Evolutionary conservation across 805 yeast species (phyloP), one percentile per base, ranked within the genome.

Genomic region (Metschnikowia sp.): DNA sequence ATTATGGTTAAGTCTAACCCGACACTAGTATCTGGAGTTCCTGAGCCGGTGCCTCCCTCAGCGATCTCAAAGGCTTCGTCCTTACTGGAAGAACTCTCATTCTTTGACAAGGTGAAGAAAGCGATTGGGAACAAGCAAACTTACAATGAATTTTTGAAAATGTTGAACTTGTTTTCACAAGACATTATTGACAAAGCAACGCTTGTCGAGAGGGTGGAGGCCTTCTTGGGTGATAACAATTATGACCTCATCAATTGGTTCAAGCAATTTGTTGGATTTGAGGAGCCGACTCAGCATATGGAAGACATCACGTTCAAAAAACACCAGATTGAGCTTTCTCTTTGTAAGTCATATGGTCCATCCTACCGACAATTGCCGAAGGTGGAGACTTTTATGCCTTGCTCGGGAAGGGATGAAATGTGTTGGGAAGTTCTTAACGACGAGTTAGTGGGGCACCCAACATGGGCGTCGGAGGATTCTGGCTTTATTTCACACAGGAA

Each of bases 391-490:
- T 87, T 82, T 61, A 90, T 90, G 96, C 97, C 98, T 19, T 92
- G 98, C 59, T 87, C 96, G 9, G 99, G 99, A 13, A 82, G 99
- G 59, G 99, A 94, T 68, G 98, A 92, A 59, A 87, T 94, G 91
- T 94, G 99, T 65, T 92, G 97, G 97, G 97, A 92, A 62, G 97
- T 94, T 12, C 77, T 94, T 58, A 94, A 94, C 66, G 99, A 94
- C 65, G 98, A 92, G 68, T 94, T 98, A 97, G 98, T 94, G 32
- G 97, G 97, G 7, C 98, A 94, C 68, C 99, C 99, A 19, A 95
- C 96, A n/a, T 94, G 99, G 99, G 99, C 98, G 4, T 92, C 98
- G 0, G 99, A 94, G 66, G 99, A 94, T 66, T 88, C 97, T 10
- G 99, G 99, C 0, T 94, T 92, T 60, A 91, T 94, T 63, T 97